phyloP scores from a whole-genome alignment of 768 basidiomycete genomes.

The Lentinus brumalis region DNA sequence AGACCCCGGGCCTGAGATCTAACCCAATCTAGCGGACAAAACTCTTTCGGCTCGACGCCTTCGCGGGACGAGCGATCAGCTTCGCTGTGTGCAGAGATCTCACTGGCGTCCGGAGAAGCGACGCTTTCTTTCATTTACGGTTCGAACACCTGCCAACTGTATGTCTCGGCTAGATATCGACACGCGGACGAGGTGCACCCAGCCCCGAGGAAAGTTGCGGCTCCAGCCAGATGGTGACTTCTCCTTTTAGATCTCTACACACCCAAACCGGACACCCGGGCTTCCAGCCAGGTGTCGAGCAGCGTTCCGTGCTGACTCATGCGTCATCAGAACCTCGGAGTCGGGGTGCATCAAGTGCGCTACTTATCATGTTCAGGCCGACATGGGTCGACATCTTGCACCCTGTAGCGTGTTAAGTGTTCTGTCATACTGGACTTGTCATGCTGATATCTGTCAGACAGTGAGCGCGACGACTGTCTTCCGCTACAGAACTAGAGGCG shows the following conservation, averaged over 20 bases:
- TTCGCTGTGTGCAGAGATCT: neutral
- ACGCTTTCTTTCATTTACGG: neutral
- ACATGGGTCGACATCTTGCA: too few species aligned
- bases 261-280: neutral
- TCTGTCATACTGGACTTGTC: too few species aligned
- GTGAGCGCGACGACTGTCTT: too few species aligned
- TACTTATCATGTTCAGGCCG: too few species aligned
- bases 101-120: neutral
- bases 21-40: conserved; percentile 14
- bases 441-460: too few species aligned
- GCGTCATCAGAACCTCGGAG: neutral
- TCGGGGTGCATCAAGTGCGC: too few species aligned
- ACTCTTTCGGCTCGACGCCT: neutral
- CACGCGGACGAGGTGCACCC: neutral
- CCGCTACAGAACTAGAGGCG: too few species aligned
- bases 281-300: neutral
- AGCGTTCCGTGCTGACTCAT: neutral
- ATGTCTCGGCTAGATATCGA: neutral
- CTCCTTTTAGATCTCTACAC: neutral
- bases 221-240: neutral
- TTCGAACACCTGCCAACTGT: neutral
- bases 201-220: neutral
- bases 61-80: conserved; percentile 5
- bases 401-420: too few species aligned
- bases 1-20: neutral